phyloP scores from a whole-genome alignment of 2,329 filamentous ascomycete species.

The Aquanectria penicillioides region DNA sequence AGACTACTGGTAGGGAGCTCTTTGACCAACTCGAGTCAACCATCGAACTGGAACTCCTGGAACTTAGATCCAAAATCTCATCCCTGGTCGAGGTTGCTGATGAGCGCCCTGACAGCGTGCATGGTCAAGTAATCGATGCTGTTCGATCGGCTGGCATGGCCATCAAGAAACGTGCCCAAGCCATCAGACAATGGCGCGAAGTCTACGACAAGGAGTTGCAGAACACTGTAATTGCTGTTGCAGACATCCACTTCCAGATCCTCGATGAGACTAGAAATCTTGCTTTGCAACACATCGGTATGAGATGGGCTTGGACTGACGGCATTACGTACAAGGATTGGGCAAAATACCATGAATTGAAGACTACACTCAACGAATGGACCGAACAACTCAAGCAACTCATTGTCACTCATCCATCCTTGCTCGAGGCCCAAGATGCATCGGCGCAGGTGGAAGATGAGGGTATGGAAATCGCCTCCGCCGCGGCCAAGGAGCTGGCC shows the following conservation, averaged over 20 bases:
- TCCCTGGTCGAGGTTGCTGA: slow-evolving; percentile 67
- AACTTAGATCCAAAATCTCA: slow-evolving; percentile 75
- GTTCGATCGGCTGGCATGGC: slow-evolving; percentile 75
- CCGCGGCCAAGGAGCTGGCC: slow-evolving; percentile 81
- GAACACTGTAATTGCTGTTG: slow-evolving; percentile 73
- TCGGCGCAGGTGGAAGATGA: slow-evolving; percentile 77
- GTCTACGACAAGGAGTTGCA: slow-evolving; percentile 76
- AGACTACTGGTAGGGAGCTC: slow-evolving; percentile 72
- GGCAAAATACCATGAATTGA: slow-evolving; percentile 92
- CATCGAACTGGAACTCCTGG: slow-evolving; percentile 69
- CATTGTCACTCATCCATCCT: slow-evolving; percentile 76
- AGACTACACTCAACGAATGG: slow-evolving; percentile 85
- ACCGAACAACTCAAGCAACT: slow-evolving; percentile 81
- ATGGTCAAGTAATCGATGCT: slow-evolving; percentile 55
- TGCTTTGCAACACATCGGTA: slow-evolving; percentile 89
- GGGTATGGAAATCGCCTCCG: slow-evolving; percentile 82
- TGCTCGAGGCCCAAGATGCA: slow-evolving; percentile 74
- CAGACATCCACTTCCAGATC: slow-evolving; percentile 84
- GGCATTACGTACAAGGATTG: slow-evolving; percentile 97
- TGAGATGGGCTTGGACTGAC: slow-evolving; percentile 96
- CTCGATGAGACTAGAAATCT: slow-evolving; percentile 85
- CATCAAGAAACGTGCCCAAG: slow-evolving; percentile 82
- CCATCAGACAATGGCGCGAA: slow-evolving; percentile 80
- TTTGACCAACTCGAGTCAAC: slow-evolving; percentile 75
- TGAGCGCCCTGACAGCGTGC: slow-evolving; percentile 51